Evolutionary conservation across 1,284 basidiomycete species (phyloP).

Genomic region (Singerocomus inundabilis): DNA sequence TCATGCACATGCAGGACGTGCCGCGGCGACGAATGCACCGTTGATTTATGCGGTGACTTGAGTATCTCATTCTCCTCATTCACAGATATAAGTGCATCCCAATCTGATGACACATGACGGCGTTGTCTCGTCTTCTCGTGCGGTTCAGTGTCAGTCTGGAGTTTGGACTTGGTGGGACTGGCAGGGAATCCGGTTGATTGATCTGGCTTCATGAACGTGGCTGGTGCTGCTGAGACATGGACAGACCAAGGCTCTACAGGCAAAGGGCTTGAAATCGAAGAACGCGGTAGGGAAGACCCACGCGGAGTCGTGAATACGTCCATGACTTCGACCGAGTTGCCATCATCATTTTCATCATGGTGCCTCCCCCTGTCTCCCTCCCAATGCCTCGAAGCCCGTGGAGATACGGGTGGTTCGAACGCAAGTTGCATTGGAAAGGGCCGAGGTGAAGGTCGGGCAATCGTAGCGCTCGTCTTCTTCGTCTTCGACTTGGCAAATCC

Average conservation of each 20-base stretch:
- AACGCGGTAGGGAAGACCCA: constrained; percentile 20
- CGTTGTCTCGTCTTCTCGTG: constrained; percentile 5
- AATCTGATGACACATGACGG: constrained; percentile 2
- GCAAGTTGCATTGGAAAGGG: constrained; percentile 31
- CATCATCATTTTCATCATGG: not conserved
- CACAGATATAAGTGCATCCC: constrained; percentile 5
- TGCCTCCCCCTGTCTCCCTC: not conserved
- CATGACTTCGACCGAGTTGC: constrained; percentile 14
- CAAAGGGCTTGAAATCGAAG: constrained; percentile 23
- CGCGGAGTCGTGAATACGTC: constrained; percentile 26
- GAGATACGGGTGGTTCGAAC: not conserved
- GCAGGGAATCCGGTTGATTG: not conserved
- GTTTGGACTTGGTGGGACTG: constrained; percentile 11
- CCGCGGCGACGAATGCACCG: constrained; percentile 27
- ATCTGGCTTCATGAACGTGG: not conserved
- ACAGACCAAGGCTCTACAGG: not conserved
- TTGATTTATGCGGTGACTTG: constrained; percentile 33
- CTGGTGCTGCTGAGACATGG: not conserved
- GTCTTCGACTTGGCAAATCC: constrained; percentile 5
- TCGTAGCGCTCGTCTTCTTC: not conserved
- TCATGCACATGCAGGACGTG: not conserved
- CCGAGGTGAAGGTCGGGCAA: constrained; percentile 5
- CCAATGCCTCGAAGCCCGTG: not conserved
- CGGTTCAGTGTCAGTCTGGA: not conserved
- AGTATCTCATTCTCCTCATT: constrained; percentile 5